phyloP scores from a whole-genome alignment of 305 asterid genomes.

The Fraxinus floribunda region DNA sequence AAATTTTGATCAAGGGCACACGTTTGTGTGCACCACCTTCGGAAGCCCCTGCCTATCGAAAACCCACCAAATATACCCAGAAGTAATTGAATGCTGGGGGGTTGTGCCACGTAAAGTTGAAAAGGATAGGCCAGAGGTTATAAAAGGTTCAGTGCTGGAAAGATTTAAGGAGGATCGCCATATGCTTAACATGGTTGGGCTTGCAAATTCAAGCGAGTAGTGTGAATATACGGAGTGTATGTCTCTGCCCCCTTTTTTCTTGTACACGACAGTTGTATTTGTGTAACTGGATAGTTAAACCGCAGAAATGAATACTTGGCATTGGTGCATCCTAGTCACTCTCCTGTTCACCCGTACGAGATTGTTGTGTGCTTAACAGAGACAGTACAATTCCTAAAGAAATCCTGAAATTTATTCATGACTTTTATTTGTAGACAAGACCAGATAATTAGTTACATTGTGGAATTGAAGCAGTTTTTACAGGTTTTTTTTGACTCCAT shows the following conservation, averaged over 20 bases:
- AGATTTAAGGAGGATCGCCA: slow-evolving; percentile 87
- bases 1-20: slow-evolving; percentile 77
- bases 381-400: not conserved
- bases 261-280: not conserved
- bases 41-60: slow-evolving; percentile 77
- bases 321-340: not conserved
- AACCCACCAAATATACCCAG: slow-evolving; percentile 46
- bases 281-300: not conserved
- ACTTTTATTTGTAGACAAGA: not conserved
- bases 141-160: slow-evolving; percentile 68
- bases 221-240: not conserved
- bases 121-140: slow-evolving; percentile 38
- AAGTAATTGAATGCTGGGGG: slow-evolving; percentile 87
- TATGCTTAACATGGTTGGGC: slow-evolving; percentile 89
- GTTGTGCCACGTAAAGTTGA: slow-evolving; percentile 36
- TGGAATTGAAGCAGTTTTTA: not conserved
- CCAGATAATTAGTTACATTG: not conserved
- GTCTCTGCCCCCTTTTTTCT: not conserved
- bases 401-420: not conserved
- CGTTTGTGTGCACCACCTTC: slow-evolving; percentile 69
- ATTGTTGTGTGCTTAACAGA: not conserved
- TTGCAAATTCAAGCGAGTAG: slow-evolving; percentile 80
- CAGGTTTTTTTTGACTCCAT: not conserved
- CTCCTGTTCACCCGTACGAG: not conserved
- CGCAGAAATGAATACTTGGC: not conserved